Percentiles rank a stretch among this genome's conserved stretches.
Evolutionary conservation across 2,329 filamentous ascomycete species (phyloP).

Genomic region (Pseudogymnoascus sp.): DNA sequence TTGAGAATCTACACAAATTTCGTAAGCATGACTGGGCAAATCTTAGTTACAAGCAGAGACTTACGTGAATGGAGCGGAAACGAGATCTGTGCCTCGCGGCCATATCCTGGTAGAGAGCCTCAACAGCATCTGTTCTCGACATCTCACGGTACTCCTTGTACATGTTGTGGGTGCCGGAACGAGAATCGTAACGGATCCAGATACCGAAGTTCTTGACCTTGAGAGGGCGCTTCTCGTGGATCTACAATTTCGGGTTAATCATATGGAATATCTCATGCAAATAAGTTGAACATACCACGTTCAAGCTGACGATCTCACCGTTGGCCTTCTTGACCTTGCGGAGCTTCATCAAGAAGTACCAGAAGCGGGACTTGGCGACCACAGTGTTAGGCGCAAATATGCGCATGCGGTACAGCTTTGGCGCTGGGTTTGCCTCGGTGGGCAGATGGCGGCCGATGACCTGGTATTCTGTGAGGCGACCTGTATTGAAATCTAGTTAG

Average conservation of each 20-base stretch:
- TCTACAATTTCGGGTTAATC: slow-evolving; percentile 45
- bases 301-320: slow-evolving; percentile 96
- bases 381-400: slow-evolving; percentile 98
- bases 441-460: slow-evolving; percentile 99
- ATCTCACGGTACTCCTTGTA: slow-evolving; percentile 99
- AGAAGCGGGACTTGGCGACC: slow-evolving; percentile 99
- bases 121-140: slow-evolving; percentile 89
- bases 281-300: slow-evolving; percentile 62
- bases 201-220: slow-evolving; percentile 99
- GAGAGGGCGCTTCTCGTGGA: slow-evolving; percentile 96
- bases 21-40: slow-evolving; percentile 11
- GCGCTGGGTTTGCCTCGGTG: slow-evolving; percentile 92
- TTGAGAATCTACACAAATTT: slow-evolving; percentile 71
- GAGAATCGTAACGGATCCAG: slow-evolving; percentile 99
- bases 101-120: slow-evolving; percentile 99
- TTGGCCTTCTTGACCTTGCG: slow-evolving; percentile 99
- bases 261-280: slow-evolving; percentile 10
- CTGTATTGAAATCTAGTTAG: slow-evolving; percentile 46
- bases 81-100: slow-evolving; percentile 95
- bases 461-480: slow-evolving; percentile 99
- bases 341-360: slow-evolving; percentile 99
- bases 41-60: slow-evolving; percentile 33
- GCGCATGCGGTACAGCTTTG: slow-evolving; percentile 99
- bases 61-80: slow-evolving; percentile 97
- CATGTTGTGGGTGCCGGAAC: slow-evolving; percentile 99